Evolutionary conservation across 208 protist genomes (phyloP).

Genomic region (Trypanosoma rangeli): DNA sequence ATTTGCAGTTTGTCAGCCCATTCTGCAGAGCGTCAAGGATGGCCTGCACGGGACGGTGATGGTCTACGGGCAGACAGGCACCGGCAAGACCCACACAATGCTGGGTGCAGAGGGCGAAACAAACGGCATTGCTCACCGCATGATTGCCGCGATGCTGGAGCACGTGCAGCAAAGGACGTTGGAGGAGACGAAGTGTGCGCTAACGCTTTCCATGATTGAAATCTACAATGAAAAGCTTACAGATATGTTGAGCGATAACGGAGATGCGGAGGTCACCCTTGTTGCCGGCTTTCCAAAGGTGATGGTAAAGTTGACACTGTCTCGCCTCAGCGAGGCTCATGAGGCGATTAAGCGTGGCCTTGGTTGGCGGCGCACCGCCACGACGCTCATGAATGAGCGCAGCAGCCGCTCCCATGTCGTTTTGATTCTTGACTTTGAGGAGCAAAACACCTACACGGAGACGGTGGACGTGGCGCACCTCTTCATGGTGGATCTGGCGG

Average conservation of each 20-base stretch:
- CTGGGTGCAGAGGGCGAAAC: slow-evolving; percentile 61
- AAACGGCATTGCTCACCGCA: slow-evolving; percentile 87
- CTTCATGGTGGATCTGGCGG: slow-evolving; percentile 96
- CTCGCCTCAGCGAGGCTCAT: slow-evolving; percentile 70
- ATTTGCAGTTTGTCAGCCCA: slow-evolving; percentile 78
- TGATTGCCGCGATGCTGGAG: slow-evolving; percentile 91
- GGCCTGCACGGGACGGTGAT: slow-evolving; percentile 93
- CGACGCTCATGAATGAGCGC: slow-evolving; percentile 96
- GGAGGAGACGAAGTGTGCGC: slow-evolving; percentile 83
- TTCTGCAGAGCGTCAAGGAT: slow-evolving; percentile 88
- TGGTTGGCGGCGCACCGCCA: slow-evolving; percentile 79
- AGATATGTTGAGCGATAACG: slow-evolving; percentile 87
- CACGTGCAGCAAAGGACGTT: slow-evolving; percentile 79
- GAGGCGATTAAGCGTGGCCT: slow-evolving; percentile 73
- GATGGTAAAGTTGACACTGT: slow-evolving; percentile 65
- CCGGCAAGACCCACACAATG: slow-evolving; percentile 97
- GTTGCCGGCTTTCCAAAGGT: slow-evolving; percentile 82
- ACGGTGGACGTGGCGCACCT: slow-evolving; percentile 92
- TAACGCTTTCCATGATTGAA: slow-evolving; percentile 92
- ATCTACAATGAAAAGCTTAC: slow-evolving; percentile 93
- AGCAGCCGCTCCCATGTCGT: slow-evolving; percentile 97
- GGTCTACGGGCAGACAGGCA: slow-evolving; percentile 95
- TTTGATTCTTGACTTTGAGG: slow-evolving; percentile 92
- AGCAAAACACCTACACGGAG: slow-evolving; percentile 84
- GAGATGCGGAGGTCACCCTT: slow-evolving; percentile 79